A percentile compares a stretch with the other conserved stretches of the same genome.
These are phyloP conservation scores for Thelonectria rubi DNA, from an alignment of 2,329 filamentous ascomycete genomes.

Conservation along the genomic window DNA sequence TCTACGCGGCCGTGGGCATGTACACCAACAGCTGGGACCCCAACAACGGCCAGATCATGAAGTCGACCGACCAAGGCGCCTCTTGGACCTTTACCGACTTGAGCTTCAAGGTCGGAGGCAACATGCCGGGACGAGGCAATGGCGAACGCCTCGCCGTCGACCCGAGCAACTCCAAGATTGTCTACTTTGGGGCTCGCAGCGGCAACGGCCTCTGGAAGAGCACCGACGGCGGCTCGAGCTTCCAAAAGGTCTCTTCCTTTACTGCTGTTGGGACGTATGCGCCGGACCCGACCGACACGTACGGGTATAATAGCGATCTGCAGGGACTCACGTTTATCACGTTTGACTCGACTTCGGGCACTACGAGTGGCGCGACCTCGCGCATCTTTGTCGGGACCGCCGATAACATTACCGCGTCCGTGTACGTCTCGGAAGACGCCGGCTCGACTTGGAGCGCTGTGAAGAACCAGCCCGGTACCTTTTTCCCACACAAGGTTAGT, in stretches of 20 bases:
- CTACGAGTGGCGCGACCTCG: constrained; percentile 57
- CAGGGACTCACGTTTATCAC: constrained; percentile 62
- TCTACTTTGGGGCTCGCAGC: constrained; percentile 67
- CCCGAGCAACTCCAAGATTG: constrained; percentile 63
- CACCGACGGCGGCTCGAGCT: constrained; percentile 63
- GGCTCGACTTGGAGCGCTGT: constrained; percentile 62
- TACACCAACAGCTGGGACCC: constrained; percentile 70
- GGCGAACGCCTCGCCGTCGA: constrained; percentile 68
- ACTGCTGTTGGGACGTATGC: constrained; percentile 60
- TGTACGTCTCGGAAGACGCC: constrained; percentile 64
- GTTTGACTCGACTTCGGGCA: constrained; percentile 62
- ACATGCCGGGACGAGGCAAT: constrained; percentile 68
- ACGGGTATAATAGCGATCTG: constrained; percentile 55
- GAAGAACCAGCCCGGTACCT: constrained; percentile 58
- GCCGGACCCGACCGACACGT: constrained; percentile 55
- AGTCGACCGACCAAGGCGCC: constrained; percentile 61
- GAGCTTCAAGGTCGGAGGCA: constrained; percentile 68
- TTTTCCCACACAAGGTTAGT: constrained; percentile 60
- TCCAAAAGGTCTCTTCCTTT: constrained; percentile 61
- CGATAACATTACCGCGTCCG: constrained; percentile 60
- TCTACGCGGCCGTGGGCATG: constrained; percentile 64
- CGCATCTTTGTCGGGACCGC: constrained; percentile 66
- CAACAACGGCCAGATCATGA: constrained; percentile 62
- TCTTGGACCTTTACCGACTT: constrained; percentile 61
- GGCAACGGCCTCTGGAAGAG: constrained; percentile 68